Conservation (phyloP, 176 grass and related monocot genomes). For the Musa beccarii region DNA sequence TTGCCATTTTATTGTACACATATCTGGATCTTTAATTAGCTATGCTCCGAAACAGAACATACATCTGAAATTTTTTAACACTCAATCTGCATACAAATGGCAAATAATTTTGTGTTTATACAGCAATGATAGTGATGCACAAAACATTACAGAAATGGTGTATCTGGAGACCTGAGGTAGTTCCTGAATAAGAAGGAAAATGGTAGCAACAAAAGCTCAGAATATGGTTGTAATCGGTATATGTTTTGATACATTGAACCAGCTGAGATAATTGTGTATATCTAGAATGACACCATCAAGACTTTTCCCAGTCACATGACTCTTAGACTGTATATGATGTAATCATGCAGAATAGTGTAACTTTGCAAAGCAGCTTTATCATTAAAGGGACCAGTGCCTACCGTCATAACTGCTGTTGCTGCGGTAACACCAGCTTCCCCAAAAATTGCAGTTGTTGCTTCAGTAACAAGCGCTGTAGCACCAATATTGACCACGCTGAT, state of each 20-base stretch:
- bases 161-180: neutral
- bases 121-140: neutral
- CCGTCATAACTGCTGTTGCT: constrained; percentile 96
- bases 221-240: neutral
- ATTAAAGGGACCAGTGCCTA: constrained; percentile 26
- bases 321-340: neutral
- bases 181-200: neutral
- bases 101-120: neutral
- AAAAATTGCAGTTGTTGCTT: constrained; percentile 93
- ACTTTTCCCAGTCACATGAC: neutral
- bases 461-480: constrained; percentile 86
- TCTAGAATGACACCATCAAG: neutral
- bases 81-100: neutral
- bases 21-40: too few species aligned
- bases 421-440: constrained; percentile 91
- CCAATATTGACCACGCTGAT: constrained; percentile 86
- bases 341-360: neutral
- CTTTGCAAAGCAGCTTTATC: neutral
- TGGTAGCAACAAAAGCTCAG: neutral
- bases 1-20: too few species aligned
- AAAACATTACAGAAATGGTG: neutral
- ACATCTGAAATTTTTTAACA: neutral
- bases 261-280: neutral
- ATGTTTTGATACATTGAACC: neutral
- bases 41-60: neutral